A percentile compares a stretch with the other conserved stretches of the same genome.
phyloP scores from a whole-genome alignment of 1,284 basidiomycete species.

The Cyathus olla region DNA sequence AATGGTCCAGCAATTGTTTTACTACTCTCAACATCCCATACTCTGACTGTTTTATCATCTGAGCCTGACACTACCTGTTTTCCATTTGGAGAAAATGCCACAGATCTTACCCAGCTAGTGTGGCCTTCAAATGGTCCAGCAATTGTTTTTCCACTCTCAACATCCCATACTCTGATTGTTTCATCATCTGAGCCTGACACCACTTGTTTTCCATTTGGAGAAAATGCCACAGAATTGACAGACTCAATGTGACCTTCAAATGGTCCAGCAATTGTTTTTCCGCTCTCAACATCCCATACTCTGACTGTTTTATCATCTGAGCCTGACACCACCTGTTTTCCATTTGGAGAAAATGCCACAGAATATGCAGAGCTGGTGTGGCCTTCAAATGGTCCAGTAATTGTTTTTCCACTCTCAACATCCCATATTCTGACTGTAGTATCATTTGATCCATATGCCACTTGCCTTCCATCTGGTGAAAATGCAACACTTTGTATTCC shows the following conservation, averaged over 20 bases:
- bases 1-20: background rate
- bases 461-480: background rate
- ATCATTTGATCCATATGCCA: background rate
- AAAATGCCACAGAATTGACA: background rate
- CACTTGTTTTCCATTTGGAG: background rate
- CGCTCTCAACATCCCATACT: background rate
- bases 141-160: background rate
- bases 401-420: background rate
- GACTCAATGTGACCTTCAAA: background rate
- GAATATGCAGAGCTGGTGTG: background rate
- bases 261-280: background rate
- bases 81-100: background rate
- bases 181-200: background rate
- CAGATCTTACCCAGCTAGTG: background rate
- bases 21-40: background rate
- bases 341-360: background rate
- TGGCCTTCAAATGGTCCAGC: background rate
- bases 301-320: background rate
- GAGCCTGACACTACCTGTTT: background rate
- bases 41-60: background rate
- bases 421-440: background rate
- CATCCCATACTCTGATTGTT: background rate
- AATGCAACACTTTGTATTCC: no score
- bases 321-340: background rate
- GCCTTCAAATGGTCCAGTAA: background rate